Percentiles rank a stretch among this genome's conserved stretches.
phyloP scores from a whole-genome alignment of 2,329 filamentous ascomycete species.

The Cercospora canescens region DNA sequence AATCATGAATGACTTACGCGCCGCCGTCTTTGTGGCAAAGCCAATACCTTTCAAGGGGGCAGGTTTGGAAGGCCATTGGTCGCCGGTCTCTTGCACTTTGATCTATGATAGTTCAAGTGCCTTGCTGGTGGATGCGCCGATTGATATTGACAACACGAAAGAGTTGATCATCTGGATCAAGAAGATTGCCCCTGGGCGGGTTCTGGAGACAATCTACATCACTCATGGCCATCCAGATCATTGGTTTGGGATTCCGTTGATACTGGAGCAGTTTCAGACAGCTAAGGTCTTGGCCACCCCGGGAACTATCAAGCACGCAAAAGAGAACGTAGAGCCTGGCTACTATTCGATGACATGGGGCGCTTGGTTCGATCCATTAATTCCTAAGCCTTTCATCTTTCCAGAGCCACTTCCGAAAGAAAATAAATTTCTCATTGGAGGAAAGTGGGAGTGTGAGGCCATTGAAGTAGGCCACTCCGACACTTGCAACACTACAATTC shows the following conservation, averaged over 20 bases:
- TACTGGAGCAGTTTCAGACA: too few relatives aligned
- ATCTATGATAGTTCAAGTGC: neutral
- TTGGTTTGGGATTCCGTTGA: too few relatives aligned
- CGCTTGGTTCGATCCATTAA: too few relatives aligned
- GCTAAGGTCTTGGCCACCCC: neutral
- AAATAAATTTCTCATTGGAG: neutral
- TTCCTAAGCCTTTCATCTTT: too few relatives aligned
- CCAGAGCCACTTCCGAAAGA: neutral
- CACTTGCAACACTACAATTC: neutral
- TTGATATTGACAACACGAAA: neutral
- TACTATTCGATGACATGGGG: too few relatives aligned
- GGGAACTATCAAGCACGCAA: neutral
- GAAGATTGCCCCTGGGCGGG: neutral
- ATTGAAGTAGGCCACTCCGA: neutral
- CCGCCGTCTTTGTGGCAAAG: constrained; percentile 8
- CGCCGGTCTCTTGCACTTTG: neutral
- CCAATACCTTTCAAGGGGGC: constrained; percentile 9
- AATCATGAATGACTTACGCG: neutral
- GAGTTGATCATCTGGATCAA: neutral
- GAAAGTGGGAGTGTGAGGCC: neutral
- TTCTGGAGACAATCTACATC: neutral
- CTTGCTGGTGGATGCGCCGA: neutral
- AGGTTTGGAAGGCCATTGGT: neutral
- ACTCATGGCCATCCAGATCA: neutral
- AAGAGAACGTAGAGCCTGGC: too few relatives aligned